These are phyloP conservation scores for Solanum pennellii DNA, from an alignment of 257 asterid genomes.

Conservation along the genomic window DNA sequence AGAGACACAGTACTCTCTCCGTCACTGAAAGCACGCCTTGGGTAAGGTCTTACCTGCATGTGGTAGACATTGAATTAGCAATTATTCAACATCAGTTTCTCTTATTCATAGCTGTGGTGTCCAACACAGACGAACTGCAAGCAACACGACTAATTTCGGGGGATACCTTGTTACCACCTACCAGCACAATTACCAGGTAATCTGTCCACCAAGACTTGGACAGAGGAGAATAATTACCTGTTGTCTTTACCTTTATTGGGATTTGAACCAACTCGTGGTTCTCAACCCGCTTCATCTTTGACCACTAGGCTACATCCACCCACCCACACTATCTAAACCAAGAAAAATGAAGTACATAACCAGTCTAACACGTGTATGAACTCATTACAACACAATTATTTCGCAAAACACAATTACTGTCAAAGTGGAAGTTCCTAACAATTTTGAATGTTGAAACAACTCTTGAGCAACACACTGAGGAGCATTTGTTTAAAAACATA, in stretches of 20 bases:
- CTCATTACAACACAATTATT: not conserved
- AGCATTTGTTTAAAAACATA: not conserved
- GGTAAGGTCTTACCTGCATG: constrained; percentile 85
- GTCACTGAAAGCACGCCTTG: constrained; percentile 68
- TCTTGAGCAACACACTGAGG: not conserved
- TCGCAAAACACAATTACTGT: not conserved
- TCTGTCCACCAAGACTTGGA: not conserved
- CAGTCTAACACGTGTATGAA: not conserved
- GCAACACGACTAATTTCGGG: not conserved
- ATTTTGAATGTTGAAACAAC: not conserved
- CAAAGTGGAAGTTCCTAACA: not conserved
- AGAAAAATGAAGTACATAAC: not conserved
- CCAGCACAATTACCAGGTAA: not conserved
- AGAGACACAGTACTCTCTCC: constrained; percentile 53
- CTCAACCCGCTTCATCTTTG: not conserved
- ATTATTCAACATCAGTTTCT: not conserved
- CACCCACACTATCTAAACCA: not conserved
- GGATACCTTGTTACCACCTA: not conserved
- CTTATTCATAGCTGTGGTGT: not conserved
- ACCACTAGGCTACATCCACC: not conserved
- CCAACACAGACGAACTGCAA: not conserved
- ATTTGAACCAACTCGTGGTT: not conserved
- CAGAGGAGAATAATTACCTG: not conserved
- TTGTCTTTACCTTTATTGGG: not conserved
- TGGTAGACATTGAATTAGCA: not conserved